Evolutionary conservation across 257 asterid species (phyloP), one percentile per base, ranked within the genome.

Genomic region (Henckelia pumila): DNA sequence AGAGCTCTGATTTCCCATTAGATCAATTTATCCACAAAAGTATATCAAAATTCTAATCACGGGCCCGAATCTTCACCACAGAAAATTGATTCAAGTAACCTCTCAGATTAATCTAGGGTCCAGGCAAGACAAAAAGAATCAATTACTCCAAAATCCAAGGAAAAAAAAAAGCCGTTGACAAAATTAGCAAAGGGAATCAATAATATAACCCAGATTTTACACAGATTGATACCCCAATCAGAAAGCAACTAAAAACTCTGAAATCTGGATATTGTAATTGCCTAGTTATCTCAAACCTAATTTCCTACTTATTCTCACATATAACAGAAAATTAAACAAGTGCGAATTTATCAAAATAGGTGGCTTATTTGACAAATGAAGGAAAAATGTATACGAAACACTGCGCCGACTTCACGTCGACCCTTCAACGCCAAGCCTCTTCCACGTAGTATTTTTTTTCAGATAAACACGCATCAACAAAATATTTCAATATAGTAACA

Each of bases 1-100:
- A 30, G 97, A 93, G 76, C 84, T 86, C 76, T 77, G 85, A 66
- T 75, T 92, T 64, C 99, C 99, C 99, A 93, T 93, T 77, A 63
- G 75, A 47, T 63, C 84, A 74, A 55, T 65, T 67, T 76, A 72
- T 73, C 80, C 37, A 71, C 67, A 64, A 66, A 58, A 70, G 53
- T 17, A 63, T 33, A 47, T 10, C 60, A 57, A 73, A 30, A 44
- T 56, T 70, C 73, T 73, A 32, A 67, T 68, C n/a, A 71, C 40
- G 65, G 63, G 53, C 53, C 63, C 63, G 14, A 62, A 63, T 35
- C 50, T 40, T 52, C 71, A 56, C 37, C 62, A 23, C 32, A 52
- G 35, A 59, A 21, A 78, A 77, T 52, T 70, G 56, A 61, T 59
- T 40, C 50, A 40, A 40, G 16, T 76, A 59, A 77, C 28, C 72